Evolutionary conservation across 163 green algal species (phyloP).

Genomic region (Scenedesmus sp.): DNA sequence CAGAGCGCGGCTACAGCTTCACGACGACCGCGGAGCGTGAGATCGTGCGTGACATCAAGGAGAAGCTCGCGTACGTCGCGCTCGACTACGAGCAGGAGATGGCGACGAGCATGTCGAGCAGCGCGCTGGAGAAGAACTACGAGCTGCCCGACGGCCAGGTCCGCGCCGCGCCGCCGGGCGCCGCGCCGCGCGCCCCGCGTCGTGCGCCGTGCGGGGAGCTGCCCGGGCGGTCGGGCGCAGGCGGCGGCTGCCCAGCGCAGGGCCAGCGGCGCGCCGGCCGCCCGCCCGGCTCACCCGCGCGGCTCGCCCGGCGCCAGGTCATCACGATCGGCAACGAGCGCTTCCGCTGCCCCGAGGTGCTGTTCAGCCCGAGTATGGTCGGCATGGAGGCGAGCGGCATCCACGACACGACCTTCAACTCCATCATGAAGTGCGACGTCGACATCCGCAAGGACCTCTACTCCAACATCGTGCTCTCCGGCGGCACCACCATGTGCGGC

Average conservation of each 20-base stretch:
- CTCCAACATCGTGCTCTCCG: conserved; percentile 97
- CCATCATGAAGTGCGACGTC: conserved; percentile 99
- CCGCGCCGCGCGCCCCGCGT: not conserved
- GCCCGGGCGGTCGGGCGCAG: no score
- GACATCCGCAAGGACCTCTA: conserved; percentile 99
- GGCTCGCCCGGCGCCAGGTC: conserved; percentile 74
- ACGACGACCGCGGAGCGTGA: conserved; percentile 96
- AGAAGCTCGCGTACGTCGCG: conserved; percentile 98
- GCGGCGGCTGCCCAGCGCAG: no score
- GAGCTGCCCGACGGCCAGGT: conserved; percentile 96
- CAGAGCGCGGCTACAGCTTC: conserved; percentile 97
- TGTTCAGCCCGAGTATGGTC: conserved; percentile 95
- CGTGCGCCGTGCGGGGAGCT: not conserved
- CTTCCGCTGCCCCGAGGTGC: conserved; percentile 98
- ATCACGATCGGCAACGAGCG: conserved; percentile 98
- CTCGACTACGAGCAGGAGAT: conserved; percentile 97
- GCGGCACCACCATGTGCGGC: conserved; percentile 94
- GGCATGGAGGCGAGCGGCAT: conserved; percentile 95
- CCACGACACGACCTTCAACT: conserved; percentile 98
- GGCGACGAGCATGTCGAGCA: conserved; percentile 76
- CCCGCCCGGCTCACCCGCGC: no score
- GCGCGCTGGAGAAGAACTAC: conserved; percentile 96
- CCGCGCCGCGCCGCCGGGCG: not conserved
- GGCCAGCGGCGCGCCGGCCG: no score
- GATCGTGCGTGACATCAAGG: conserved; percentile 99